Conservation (phyloP, 768 basidiomycete genomes). For the Mycena rebaudengoi region DNA sequence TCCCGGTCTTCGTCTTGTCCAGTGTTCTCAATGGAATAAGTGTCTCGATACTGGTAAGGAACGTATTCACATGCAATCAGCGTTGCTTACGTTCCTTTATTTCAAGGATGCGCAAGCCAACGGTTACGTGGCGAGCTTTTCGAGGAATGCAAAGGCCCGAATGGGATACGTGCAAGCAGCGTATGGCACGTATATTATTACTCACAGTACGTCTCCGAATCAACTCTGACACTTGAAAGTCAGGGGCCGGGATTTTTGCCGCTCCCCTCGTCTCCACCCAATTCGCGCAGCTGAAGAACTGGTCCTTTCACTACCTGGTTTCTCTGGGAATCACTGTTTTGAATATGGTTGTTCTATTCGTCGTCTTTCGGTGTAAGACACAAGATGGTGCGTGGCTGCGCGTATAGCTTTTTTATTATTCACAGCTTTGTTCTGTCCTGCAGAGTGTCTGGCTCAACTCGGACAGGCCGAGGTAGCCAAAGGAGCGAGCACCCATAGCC, state of each 20-base stretch:
- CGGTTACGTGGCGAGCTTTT: constrained; percentile 57
- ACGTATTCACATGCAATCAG: not conserved
- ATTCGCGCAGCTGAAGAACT: constrained; percentile 58
- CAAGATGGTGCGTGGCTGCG: constrained; percentile 54
- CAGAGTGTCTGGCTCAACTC: constrained; percentile 53
- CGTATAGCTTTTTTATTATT: not conserved
- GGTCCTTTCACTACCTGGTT: constrained; percentile 71
- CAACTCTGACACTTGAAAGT: not conserved
- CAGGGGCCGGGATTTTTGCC: constrained; percentile 54
- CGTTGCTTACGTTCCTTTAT: not conserved
- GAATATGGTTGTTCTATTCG: constrained; percentile 49
- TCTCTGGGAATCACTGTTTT: constrained; percentile 60
- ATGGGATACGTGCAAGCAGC: constrained; percentile 60
- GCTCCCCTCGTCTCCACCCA: constrained; percentile 76
- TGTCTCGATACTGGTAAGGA: constrained; percentile 50
- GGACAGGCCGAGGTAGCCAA: constrained; percentile 45
- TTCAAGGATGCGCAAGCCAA: constrained; percentile 63
- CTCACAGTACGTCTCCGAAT: not conserved
- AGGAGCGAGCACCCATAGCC: constrained; percentile 28
- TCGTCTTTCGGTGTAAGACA: constrained; percentile 58
- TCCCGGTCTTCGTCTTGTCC: constrained; percentile 56
- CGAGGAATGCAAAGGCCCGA: constrained; percentile 51
- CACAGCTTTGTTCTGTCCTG: not conserved
- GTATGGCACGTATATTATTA: constrained; percentile 8
- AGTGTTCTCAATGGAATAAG: constrained; percentile 61